These are phyloP conservation scores for Phlyctochytrium arcticum DNA, from an alignment of 192 early-diverging fungal genomes.

Conservation along the genomic window DNA sequence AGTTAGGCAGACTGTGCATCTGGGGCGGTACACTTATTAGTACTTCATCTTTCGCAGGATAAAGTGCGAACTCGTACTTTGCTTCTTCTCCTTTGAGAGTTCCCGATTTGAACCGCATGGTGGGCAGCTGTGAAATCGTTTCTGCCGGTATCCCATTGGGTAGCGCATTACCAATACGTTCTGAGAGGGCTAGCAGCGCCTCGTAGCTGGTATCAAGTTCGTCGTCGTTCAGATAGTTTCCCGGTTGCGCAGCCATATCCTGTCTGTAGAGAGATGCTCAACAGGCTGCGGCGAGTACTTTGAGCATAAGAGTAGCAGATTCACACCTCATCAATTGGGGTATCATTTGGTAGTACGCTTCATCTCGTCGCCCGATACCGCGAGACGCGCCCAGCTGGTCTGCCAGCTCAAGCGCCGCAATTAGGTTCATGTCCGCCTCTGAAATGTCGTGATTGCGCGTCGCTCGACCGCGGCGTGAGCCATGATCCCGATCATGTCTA, in stretches of 20 bases:
- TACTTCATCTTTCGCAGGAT: too few species aligned
- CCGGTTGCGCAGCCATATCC: background rate
- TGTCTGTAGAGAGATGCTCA: background rate
- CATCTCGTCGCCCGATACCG: too few species aligned
- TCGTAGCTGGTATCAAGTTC: slow-evolving; percentile 18
- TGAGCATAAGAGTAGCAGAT: too few species aligned
- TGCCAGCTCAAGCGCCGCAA: background rate
- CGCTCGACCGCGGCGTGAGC: too few species aligned
- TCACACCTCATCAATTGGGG: background rate
- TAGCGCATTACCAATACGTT: slow-evolving; percentile 22
- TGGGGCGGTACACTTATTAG: background rate
- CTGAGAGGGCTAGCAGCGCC: slow-evolving; percentile 6
- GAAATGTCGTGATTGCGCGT: too few species aligned
- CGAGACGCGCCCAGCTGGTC: background rate
- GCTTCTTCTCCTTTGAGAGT: background rate
- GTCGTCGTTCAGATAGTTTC: slow-evolving; percentile 14
- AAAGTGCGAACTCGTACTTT: background rate
- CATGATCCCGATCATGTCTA: too few species aligned
- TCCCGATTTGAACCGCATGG: background rate
- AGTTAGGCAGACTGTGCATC: slow-evolving; percentile 14
- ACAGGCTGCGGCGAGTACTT: background rate
- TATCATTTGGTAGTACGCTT: too few species aligned
- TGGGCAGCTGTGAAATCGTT: background rate
- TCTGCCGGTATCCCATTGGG: slow-evolving; percentile 8
- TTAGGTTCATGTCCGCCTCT: background rate